A percentile compares a stretch with the other conserved stretches of the same genome.
phyloP scores from a whole-genome alignment of 176 grass and related monocot species.

The Hyparrhenia diplandra region DNA sequence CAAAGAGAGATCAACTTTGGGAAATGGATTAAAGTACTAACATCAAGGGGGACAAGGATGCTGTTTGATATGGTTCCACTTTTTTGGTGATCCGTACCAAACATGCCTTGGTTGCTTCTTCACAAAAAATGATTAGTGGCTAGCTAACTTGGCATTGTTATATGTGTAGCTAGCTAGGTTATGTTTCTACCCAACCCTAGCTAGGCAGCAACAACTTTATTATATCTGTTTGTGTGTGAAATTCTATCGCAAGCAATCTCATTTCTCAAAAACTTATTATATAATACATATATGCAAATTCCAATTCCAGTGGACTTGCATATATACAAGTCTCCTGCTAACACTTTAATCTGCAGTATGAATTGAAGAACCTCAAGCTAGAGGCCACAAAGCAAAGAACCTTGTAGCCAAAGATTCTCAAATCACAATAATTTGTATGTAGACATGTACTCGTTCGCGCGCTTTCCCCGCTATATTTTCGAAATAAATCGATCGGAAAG shows the following conservation, averaged over 20 bases:
- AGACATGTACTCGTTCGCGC: not conserved
- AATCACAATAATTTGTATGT: not conserved
- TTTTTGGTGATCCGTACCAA: slow-evolving; percentile 55
- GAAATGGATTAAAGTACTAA: slow-evolving; percentile 33
- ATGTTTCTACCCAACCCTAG: slow-evolving; percentile 30
- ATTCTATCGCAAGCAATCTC: slow-evolving; percentile 18
- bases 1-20: slow-evolving; percentile 33
- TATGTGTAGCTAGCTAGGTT: not conserved
- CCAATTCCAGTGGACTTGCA: slow-evolving; percentile 20
- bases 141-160: slow-evolving; percentile 16
- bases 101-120: slow-evolving; percentile 36
- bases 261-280: not conserved
- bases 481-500: slow-evolving; percentile 37
- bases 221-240: slow-evolving; percentile 9
- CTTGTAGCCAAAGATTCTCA: not conserved
- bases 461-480: not conserved
- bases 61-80: slow-evolving; percentile 47
- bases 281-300: slow-evolving; percentile 29
- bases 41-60: slow-evolving; percentile 37
- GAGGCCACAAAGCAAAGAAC: not conserved
- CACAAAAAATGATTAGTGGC: slow-evolving; percentile 26
- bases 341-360: not conserved
- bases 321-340: slow-evolving; percentile 23
- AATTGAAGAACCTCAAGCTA: slow-evolving; percentile 11
- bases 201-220: not conserved